Evolutionary conservation across 2,329 filamentous ascomycete species (phyloP), one percentile per base, ranked within the genome.

Genomic region (Lizonia empirigonia): DNA sequence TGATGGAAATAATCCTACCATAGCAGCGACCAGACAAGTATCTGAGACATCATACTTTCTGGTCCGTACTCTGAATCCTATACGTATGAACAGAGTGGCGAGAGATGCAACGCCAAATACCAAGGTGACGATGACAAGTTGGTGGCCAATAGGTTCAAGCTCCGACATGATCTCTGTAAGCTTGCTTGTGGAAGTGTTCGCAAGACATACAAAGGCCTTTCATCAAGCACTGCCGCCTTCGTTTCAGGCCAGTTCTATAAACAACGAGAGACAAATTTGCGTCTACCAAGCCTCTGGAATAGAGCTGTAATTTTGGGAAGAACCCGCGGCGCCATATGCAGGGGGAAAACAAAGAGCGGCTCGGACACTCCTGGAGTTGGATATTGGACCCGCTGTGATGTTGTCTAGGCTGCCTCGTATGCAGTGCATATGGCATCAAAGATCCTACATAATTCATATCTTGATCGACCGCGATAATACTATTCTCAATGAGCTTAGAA

Each of bases 71-170:
- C 52, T 42, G 29, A 55, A 55, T 10, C 41, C 40, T 33, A 51
- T 16, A n/a, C 52, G 52, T n/a, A 51, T 19, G 5, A 29, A 22
- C n/a, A 55, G 33, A 0, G 47, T 51, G 30, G 24, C 13, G 16
- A 55, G 23, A 13, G 42, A 42, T 2, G 48, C 18, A 7, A 44
- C 22, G 1, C 52, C 42, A 39, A 55, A 55, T 2, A 55, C 47
- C 9, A 55, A 24, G 2, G 46, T 50, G 7, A 44, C 32, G 12
- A 44, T 51, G 12, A 55, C 52, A 19, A 50, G 30, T 26, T 44
- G 46, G 15, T 55, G 44, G 10, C 52, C 52, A 16, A 47, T 37
- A 12, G 52, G 52, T 26, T 50, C 52, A 18, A 55, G 52, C n/a
- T 51, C 22, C 15, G 38, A 19, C 52, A 55, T 55, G 3, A 2